Evolutionary conservation across 192 early-diverging fungal species (phyloP), one percentile per base, ranked within the genome.

Genomic region (Geosiphon pyriformis): DNA sequence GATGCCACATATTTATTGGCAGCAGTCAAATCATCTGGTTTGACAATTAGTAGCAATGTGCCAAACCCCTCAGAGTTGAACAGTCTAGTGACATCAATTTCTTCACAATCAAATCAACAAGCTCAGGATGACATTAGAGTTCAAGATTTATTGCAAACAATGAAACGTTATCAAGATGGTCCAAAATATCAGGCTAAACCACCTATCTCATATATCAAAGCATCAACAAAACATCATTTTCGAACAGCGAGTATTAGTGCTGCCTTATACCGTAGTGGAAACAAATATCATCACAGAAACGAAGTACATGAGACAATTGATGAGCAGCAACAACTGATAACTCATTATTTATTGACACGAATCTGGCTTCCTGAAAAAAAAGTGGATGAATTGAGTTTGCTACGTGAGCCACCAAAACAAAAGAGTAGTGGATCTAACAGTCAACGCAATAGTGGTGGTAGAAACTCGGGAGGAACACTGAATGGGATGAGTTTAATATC

Each of bases 1-100:
- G 90, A 92, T 57, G 78, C 85, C n/a, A 89, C 88, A 1, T 92
- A 91, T 72, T 70, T 90, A 30, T 59, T 85, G 25, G 85, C 85
- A 0, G 79, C 84, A 4, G 76, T 80, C 42, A 90, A 88, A 35
- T 69, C 66, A 3, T 50, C 74, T 4, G 67, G 61, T 15, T 74
- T 74, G 30, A 65, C 71, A 12, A 72, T 69, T 49, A 69, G 68
- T 2, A 62, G 71, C 20, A 55, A 58, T 2, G 67, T 62, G 2
- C 68, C 74, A 0, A 76, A 67, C 15, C 6, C 7, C 15, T 62
- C 52, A 70, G n/a, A n/a, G n/a, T n/a, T n/a, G n/a, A n/a, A n/a
- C n/a, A n/a, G n/a, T n/a, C n/a, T n/a, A n/a, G 42, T 33, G 22
- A 47, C 46, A 33, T 33, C 37, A n/a, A 7, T 31, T 48, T 20